phyloP scores from a whole-genome alignment of 208 protist species.

The Leishmania gerbilli region DNA sequence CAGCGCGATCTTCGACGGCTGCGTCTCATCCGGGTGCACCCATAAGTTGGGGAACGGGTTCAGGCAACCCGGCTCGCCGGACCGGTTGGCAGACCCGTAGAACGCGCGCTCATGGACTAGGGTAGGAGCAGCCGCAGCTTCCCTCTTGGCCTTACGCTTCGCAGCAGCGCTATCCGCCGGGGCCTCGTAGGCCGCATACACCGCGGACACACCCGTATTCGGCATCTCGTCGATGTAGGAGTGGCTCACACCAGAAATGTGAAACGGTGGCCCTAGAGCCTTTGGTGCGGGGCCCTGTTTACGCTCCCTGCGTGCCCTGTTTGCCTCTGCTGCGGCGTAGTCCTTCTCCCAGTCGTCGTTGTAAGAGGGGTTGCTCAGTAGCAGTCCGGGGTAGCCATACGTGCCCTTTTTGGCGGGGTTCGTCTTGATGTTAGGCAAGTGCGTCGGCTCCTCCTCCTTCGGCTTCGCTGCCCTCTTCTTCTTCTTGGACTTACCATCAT shows the following conservation, averaged over 20 bases:
- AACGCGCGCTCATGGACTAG: constrained; percentile 48
- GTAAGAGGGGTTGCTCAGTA: constrained; percentile 65
- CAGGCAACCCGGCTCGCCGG: constrained; percentile 58
- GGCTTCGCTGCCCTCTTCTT: constrained; percentile 7
- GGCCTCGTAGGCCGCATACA: constrained; percentile 57
- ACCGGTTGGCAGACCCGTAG: constrained; percentile 30
- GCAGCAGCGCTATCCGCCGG: constrained; percentile 28
- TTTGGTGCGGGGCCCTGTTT: constrained; percentile 20
- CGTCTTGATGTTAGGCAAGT: constrained; percentile 86
- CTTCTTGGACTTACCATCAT: constrained; percentile 44
- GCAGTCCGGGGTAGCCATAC: constrained; percentile 70
- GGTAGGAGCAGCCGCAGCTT: constrained; percentile 14
- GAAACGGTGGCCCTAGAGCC: constrained; percentile 48
- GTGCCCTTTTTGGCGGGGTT: constrained; percentile 81
- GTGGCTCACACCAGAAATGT: constrained; percentile 50
- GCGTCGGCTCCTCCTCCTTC: constrained; percentile 22
- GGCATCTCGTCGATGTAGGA: constrained; percentile 78
- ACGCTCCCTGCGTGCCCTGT: constrained; percentile 16
- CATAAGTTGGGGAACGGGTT: constrained; percentile 80
- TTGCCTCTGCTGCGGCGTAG: constrained; percentile 22
- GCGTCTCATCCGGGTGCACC: constrained; percentile 48
- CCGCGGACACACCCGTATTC: constrained; percentile 67
- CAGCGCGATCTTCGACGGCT: constrained; percentile 29
- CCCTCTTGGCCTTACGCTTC: constrained; percentile 33
- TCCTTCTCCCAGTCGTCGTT: constrained; percentile 68